phyloP scores from a whole-genome alignment of 169 alveolate species.

The Cryptosporidium sp. region DNA sequence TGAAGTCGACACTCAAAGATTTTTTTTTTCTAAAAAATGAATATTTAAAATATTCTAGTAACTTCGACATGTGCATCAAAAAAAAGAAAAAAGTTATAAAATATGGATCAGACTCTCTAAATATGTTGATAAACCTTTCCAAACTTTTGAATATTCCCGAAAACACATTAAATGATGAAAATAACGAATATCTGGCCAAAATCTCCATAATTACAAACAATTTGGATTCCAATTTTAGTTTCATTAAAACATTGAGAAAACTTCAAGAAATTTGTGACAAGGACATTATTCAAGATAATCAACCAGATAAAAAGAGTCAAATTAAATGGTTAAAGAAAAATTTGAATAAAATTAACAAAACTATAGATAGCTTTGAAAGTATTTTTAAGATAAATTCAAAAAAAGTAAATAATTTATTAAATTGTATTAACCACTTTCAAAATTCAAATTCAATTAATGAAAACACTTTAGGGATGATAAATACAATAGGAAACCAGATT shows the following conservation, averaged over 20 bases:
- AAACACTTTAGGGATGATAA: not conserved
- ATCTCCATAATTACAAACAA: not conserved
- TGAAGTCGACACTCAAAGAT: slow-evolving; percentile 15
- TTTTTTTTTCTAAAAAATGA: slow-evolving; percentile 9
- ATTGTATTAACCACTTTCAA: slow-evolving; percentile 64
- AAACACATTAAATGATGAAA: slow-evolving; percentile 5
- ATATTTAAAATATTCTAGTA: slow-evolving; percentile 3
- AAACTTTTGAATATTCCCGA: not conserved
- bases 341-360: not conserved
- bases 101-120: slow-evolving; percentile 24
- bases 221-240: not conserved
- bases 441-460: not conserved
- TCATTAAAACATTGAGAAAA: slow-evolving; percentile 28
- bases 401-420: slow-evolving; percentile 17
- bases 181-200: not conserved
- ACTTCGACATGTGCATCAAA: slow-evolving; percentile 20
- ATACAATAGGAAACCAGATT: slow-evolving; percentile 16
- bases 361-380: slow-evolving; percentile 4
- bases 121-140: not conserved
- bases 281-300: slow-evolving; percentile 7
- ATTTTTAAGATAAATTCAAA: slow-evolving; percentile 12
- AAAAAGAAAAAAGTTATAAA: slow-evolving; percentile 19
- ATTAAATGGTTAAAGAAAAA: slow-evolving; percentile 50
- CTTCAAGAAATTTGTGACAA: slow-evolving; percentile 27
- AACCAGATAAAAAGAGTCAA: not conserved